Percentiles rank a stretch among this genome's conserved stretches.
phyloP scores from a whole-genome alignment of 1,139 yeast species.

The Wickerhamiella infanticola region DNA sequence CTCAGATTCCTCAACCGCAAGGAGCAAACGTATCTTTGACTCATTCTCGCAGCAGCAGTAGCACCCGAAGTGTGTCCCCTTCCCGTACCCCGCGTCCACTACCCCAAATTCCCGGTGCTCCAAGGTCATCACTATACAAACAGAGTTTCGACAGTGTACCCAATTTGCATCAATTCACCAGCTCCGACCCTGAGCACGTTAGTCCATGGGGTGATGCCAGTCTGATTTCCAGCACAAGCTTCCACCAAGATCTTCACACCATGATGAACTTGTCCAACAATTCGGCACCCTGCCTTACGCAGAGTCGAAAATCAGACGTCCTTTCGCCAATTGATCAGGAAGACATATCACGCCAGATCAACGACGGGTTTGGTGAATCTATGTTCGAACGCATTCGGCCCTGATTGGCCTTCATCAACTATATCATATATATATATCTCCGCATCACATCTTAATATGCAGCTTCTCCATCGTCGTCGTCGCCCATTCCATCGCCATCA shows the following conservation, averaged over 20 bases:
- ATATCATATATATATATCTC: not conserved
- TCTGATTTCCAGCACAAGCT: not conserved
- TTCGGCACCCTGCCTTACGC: not conserved
- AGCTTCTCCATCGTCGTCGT: constrained; percentile 36
- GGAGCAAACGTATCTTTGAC: not conserved
- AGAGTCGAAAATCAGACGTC: not conserved
- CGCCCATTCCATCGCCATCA: constrained; percentile 26
- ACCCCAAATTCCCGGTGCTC: not conserved
- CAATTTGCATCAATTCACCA: not conserved
- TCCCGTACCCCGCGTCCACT: not conserved
- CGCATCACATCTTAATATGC: constrained; percentile 10
- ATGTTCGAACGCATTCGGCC: constrained; percentile 17
- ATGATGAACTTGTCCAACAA: not conserved
- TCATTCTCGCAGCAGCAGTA: not conserved
- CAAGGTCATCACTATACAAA: not conserved
- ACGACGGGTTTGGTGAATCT: constrained; percentile 24
- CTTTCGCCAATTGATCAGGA: constrained; percentile 14
- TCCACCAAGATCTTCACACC: not conserved
- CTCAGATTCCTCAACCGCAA: not conserved
- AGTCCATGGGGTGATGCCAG: not conserved
- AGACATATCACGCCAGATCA: constrained; percentile 21
- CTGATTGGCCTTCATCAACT: constrained; percentile 1
- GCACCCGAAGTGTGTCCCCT: not conserved
- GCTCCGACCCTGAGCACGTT: not conserved
- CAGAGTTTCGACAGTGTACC: constrained; percentile 3